Base-by-base conservation (phyloP, 768 basidiomycete genomes). In the Thelephora ganbajun region DNA sequence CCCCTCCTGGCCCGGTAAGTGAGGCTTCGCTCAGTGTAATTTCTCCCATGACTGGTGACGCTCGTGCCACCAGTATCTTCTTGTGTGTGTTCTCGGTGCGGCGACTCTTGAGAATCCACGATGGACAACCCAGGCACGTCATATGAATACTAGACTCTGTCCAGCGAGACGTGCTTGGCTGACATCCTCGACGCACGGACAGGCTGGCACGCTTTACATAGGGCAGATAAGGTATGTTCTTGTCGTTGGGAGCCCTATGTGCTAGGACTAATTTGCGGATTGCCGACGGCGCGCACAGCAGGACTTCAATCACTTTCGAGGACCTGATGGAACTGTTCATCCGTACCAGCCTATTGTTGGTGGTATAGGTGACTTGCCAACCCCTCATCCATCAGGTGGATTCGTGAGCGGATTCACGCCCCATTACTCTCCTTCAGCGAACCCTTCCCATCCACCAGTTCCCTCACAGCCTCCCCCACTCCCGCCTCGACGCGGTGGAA, bases 201-300 rank as follows among this genome's bases (percentile, higher is more conserved):
- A 47, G 88, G 87, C 48, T 89, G 86, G 85, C 74, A 73, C 54
- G 83, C 84, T 33, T 69, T 69, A 13, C 72, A 77, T 46, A 72
- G 73, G 51, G 87, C 80, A 2, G 65, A 72, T 45, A 72, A 72
- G 65, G 79, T 72, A 53, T 50, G 66, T 53, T 39, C 43, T 55
- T 9, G n/a, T n/a, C 47, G 34, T 26, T 26, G 20, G n/a, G 26
- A 44, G 46, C 41, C 35, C 16, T 33, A 42, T 49, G 43, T 48
- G 50, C 50, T n/a, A 45, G 18, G 19, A 14, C 46, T 19, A 33
- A 49, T 37, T 37, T 68, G 65, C 69, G 69, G 51, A 57, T 61
- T 50, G 57, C 64, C 43, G 48, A 53, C 36, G 16, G 20, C 37
- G 57, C 56, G 61, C 50, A 57, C 61, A 23, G 56, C 55, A 11